These are phyloP conservation scores for Aspergillus mulundensis DNA, from an alignment of 495 filamentous ascomycete genomes.

Conservation along the genomic window DNA sequence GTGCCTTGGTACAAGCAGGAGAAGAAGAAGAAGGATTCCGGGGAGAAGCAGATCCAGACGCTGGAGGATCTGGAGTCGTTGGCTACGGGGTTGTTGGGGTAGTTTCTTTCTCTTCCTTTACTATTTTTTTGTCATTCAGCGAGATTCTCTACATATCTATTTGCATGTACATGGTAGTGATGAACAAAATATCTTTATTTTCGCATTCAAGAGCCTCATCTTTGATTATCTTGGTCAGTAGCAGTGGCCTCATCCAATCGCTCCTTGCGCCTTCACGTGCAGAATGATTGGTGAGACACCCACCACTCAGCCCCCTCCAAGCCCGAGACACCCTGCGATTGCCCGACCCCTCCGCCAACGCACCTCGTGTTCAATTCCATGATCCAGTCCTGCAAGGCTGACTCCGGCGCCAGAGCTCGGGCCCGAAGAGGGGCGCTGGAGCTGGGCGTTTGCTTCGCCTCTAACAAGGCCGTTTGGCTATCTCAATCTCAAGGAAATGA, in stretches of 20 bases:
- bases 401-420: not conserved
- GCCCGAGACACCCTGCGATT: not conserved
- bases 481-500: no score
- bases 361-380: not conserved
- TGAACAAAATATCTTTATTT: not conserved
- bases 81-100: conserved; percentile 75
- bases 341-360: not conserved
- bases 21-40: conserved; percentile 34
- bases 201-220: not conserved
- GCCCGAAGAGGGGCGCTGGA: not conserved
- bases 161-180: not conserved
- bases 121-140: conserved; percentile 1
- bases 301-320: not conserved
- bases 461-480: not conserved
- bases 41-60: conserved; percentile 64
- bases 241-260: not conserved
- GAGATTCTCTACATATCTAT: conserved; percentile 1
- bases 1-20: conserved; percentile 41
- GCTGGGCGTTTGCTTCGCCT: not conserved
- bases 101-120: conserved; percentile 10
- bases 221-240: no score
- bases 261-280: not conserved
- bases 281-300: not conserved
- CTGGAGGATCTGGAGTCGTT: conserved; percentile 86
- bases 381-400: not conserved